Conservation (phyloP, 192 early-diverging fungal genomes). For the Coemansia sp. region DNA sequence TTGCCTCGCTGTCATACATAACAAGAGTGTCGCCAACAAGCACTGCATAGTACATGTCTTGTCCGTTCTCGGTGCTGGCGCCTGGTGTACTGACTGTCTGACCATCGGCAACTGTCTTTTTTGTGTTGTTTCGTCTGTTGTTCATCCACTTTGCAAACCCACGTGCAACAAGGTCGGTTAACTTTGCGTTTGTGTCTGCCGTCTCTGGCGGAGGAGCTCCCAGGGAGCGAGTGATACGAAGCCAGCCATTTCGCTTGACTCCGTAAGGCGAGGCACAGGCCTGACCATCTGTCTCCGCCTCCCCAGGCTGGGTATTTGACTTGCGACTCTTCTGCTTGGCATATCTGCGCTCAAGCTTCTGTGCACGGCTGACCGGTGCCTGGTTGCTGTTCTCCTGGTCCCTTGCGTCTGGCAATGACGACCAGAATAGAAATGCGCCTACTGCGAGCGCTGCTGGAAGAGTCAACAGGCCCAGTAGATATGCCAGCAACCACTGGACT, state of each 20-base stretch:
- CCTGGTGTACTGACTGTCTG: slow-evolving; percentile 6
- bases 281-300: neutral
- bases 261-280: slow-evolving; percentile 33
- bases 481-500: slow-evolving; percentile 33
- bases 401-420: slow-evolving; percentile 12
- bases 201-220: slow-evolving; percentile 21
- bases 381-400: neutral
- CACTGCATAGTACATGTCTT: slow-evolving; percentile 69
- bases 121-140: slow-evolving; percentile 24
- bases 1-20: slow-evolving; percentile 77
- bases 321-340: slow-evolving; percentile 3
- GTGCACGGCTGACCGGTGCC: neutral
- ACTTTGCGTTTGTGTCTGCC: slow-evolving; percentile 21
- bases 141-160: slow-evolving; percentile 48
- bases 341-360: slow-evolving; percentile 1
- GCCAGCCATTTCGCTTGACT: slow-evolving; percentile 47
- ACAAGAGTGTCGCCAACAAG: slow-evolving; percentile 79
- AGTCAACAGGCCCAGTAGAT: slow-evolving; percentile 45
- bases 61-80: slow-evolving; percentile 13
- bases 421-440: slow-evolving; percentile 31
- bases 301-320: neutral
- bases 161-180: slow-evolving; percentile 44
- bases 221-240: slow-evolving; percentile 45
- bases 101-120: slow-evolving; percentile 20
- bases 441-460: slow-evolving; percentile 30